These are phyloP conservation scores for Aphanoascus verrucosus DNA, from an alignment of 2,329 filamentous ascomycete genomes.

Conservation along the genomic window DNA sequence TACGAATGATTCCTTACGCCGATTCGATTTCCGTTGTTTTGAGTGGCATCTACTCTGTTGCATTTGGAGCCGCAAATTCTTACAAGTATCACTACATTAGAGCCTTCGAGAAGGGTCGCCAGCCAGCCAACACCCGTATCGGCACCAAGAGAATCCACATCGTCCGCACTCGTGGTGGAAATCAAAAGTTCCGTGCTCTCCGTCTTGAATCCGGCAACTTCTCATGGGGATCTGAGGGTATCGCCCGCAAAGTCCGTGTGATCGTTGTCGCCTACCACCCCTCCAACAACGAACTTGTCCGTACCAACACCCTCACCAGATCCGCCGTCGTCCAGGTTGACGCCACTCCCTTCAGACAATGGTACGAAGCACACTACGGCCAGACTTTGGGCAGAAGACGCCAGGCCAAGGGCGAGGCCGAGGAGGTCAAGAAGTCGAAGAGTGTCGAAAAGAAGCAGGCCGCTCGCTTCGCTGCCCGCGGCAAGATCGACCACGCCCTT, in stretches of 20 bases:
- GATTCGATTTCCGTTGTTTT: slow-evolving; percentile 5
- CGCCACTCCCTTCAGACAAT: slow-evolving; percentile 97
- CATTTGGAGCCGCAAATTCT: slow-evolving; percentile 51
- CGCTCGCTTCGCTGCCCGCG: slow-evolving; percentile 64
- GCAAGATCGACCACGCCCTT: slow-evolving; percentile 85
- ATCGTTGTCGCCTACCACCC: slow-evolving; percentile 98
- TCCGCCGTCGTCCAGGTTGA: slow-evolving; percentile 98
- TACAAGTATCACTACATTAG: slow-evolving; percentile 58
- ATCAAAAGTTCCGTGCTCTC: slow-evolving; percentile 99
- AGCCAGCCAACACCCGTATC: slow-evolving; percentile 99
- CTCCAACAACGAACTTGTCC: slow-evolving; percentile 99
- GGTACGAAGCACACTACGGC: slow-evolving; percentile 99
- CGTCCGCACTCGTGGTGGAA: slow-evolving; percentile 93
- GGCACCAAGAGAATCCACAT: slow-evolving; percentile 92
- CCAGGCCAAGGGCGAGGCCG: slow-evolving; percentile 61
- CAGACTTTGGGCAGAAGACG: slow-evolving; percentile 77
- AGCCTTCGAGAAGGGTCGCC: slow-evolving; percentile 99
- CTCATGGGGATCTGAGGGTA: slow-evolving; percentile 95
- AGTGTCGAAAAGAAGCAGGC: slow-evolving; percentile 94
- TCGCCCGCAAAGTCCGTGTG: slow-evolving; percentile 98
- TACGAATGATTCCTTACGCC: slow-evolving; percentile 49
- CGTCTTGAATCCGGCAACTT: slow-evolving; percentile 99
- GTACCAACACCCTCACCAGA: slow-evolving; percentile 99
- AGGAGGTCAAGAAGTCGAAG: slow-evolving; percentile 83
- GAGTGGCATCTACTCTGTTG: slow-evolving; percentile 32